Conservation (phyloP, 495 filamentous ascomycete genomes). For the Trichocladium uniseriatum region DNA sequence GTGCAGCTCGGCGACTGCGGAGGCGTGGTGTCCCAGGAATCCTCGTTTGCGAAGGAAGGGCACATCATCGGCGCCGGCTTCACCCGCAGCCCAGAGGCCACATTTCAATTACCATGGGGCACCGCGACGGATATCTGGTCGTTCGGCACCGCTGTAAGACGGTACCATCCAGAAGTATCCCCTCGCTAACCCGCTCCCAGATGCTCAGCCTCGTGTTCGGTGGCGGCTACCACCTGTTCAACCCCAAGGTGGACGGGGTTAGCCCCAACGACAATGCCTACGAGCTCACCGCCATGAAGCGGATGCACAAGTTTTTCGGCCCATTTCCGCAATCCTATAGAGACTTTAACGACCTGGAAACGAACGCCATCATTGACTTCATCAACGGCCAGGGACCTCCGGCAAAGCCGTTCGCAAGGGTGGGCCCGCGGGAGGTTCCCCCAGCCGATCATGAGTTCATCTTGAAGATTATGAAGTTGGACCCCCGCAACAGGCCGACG, state of each 20-base stretch:
- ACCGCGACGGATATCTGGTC: conserved; percentile 40
- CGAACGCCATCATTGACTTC: conserved; percentile 15
- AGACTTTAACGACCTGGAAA: conserved; percentile 20
- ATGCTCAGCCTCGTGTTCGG: conserved; percentile 36
- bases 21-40: conserved; percentile 28
- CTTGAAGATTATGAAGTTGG: conserved; percentile 15
- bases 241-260: conserved; percentile 27
- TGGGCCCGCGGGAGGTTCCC: conserved; percentile 5
- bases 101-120: conserved; percentile 27
- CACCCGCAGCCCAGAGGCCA: conserved; percentile 33
- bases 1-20: conserved; percentile 34
- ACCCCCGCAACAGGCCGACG: conserved; percentile 14
- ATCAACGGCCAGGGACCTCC: conserved; percentile 18
- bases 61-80: conserved; percentile 31
- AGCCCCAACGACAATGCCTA: conserved; percentile 31
- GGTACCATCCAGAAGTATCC: background rate
- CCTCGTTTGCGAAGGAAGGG: conserved; percentile 29
- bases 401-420: conserved; percentile 12
- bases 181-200: background rate
- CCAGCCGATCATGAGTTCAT: conserved; percentile 7
- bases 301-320: conserved; percentile 34
- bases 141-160: conserved; percentile 25
- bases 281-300: conserved; percentile 33
- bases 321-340: conserved; percentile 33
- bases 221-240: conserved; percentile 34